Base-by-base conservation (phyloP, 2,329 filamentous ascomycete genomes). In the Colletotrichum tanaceti region DNA sequence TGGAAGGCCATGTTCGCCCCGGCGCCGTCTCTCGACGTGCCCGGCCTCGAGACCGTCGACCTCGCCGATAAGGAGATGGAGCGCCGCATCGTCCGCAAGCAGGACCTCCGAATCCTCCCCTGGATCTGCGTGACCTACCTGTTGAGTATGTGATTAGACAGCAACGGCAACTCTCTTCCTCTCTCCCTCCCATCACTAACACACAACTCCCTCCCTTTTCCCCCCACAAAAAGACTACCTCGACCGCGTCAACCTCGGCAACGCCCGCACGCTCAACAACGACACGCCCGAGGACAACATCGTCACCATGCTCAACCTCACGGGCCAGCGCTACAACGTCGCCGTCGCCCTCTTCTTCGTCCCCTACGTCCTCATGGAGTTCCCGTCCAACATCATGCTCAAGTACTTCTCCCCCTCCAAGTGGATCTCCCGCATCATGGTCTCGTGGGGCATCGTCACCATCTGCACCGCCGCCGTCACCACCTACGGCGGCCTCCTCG, bases 371-470 rank as follows among this genome's bases (percentile, higher is more conserved):
- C 52, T 77, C 4, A 75, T 75, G 74, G 75, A 77, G 58, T 77
- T 77, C 50, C 76, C 76, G 7, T 77, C 74, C 52, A 78, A 78
- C 59, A 75, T 78, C 32, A 68, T 77, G 18, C 76, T 77, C 66
- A 78, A 77, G 70, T 77, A 77, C 71, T 77, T 77, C 68, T 77
- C 76, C 4, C 76, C 76, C 2, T 77, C 75, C 64, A 75, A 75
- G 64, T 78, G 76, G 76, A 77, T 78, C 68, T 69, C 76, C 6
- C 66, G 75, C 58, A 84, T 79, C 43, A 84, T 82, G 61, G 74
- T 85, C 16, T 75, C 75, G 46, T 87, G 85, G 80, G 85, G 85
- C 3, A 76, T 85, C 35, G 79, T 86, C 58, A 82, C 83, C n/a
- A 81, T 84, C 18, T 78, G 83, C 52, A 77, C 83, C 24, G 85